Evolutionary conservation across 2,329 filamentous ascomycete genomes (phyloP).

Genomic region (Didymella pomorum): DNA sequence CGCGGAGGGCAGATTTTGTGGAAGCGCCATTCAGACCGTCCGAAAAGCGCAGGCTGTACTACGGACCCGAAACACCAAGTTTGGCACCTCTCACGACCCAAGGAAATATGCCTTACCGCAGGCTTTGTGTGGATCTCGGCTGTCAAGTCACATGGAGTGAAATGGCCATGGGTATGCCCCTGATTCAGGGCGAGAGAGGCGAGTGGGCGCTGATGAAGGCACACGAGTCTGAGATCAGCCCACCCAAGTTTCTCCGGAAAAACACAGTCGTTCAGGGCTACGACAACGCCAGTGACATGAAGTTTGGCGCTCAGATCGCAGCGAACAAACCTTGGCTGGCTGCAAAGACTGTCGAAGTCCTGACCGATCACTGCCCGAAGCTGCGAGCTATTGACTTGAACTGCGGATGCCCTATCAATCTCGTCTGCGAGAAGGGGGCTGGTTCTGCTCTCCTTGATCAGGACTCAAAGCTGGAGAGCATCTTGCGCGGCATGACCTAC

Average conservation of each 20-base stretch:
- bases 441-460: slow-evolving; percentile 92
- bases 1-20: slow-evolving; percentile 80
- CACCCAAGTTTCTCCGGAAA: slow-evolving; percentile 71
- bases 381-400: slow-evolving; percentile 94
- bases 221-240: slow-evolving; percentile 79
- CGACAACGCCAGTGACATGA: slow-evolving; percentile 81
- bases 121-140: slow-evolving; percentile 87
- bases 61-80: slow-evolving; percentile 89
- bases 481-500: slow-evolving; percentile 93
- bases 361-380: slow-evolving; percentile 79
- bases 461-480: slow-evolving; percentile 88
- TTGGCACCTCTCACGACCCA: slow-evolving; percentile 96
- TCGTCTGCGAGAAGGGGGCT: slow-evolving; percentile 86
- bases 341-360: slow-evolving; percentile 83
- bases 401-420: slow-evolving; percentile 95
- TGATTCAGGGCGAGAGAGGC: slow-evolving; percentile 86
- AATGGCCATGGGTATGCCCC: slow-evolving; percentile 92
- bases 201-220: slow-evolving; percentile 97
- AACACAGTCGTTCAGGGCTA: slow-evolving; percentile 74
- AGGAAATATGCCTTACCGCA: slow-evolving; percentile 92
- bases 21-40: slow-evolving; percentile 89
- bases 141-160: slow-evolving; percentile 96
- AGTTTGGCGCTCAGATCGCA: slow-evolving; percentile 91
- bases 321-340: slow-evolving; percentile 92
- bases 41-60: slow-evolving; percentile 93